phyloP scores from a whole-genome alignment of 2,329 filamentous ascomycete genomes.

The Beauveria sp. region DNA sequence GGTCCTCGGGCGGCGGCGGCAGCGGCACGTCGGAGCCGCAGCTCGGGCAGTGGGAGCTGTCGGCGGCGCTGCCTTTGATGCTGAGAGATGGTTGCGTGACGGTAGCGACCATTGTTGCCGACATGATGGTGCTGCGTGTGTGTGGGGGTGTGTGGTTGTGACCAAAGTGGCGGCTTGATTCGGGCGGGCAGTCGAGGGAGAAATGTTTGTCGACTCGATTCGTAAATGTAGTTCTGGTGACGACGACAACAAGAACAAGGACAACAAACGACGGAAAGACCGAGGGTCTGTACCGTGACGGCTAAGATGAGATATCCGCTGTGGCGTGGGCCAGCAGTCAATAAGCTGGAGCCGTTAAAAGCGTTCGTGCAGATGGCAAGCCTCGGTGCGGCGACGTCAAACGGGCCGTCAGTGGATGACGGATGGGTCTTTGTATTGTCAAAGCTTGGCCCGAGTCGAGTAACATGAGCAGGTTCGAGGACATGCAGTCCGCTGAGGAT shows the following conservation, averaged over 20 bases:
- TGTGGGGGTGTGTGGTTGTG: neutral
- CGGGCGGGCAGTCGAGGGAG: neutral
- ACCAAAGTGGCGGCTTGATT: neutral
- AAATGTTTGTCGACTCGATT: neutral
- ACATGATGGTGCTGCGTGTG: constrained; percentile 11
- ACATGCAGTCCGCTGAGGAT: neutral
- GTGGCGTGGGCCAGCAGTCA: constrained; percentile 1
- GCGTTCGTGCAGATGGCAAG: neutral
- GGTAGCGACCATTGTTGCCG: constrained; percentile 27
- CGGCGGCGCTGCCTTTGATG: constrained; percentile 18
- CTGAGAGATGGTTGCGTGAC: constrained; percentile 21
- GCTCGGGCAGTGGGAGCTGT: constrained; percentile 37
- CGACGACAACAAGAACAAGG: neutral
- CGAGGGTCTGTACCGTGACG: neutral
- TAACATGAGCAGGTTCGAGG: neutral
- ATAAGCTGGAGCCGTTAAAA: neutral
- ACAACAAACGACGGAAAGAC: constrained; percentile 13
- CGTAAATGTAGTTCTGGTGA: neutral
- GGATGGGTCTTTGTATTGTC: neutral
- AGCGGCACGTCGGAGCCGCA: constrained; percentile 37
- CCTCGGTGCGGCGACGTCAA: neutral
- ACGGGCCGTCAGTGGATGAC: neutral
- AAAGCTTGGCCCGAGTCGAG: neutral
- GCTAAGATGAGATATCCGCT: constrained; percentile 9
- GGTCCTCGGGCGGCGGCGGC: constrained; percentile 32